Percentiles rank a stretch among this genome's conserved stretches.
Evolutionary conservation across 1,284 basidiomycete genomes (phyloP).

Genomic region (Dichomitus squalens): DNA sequence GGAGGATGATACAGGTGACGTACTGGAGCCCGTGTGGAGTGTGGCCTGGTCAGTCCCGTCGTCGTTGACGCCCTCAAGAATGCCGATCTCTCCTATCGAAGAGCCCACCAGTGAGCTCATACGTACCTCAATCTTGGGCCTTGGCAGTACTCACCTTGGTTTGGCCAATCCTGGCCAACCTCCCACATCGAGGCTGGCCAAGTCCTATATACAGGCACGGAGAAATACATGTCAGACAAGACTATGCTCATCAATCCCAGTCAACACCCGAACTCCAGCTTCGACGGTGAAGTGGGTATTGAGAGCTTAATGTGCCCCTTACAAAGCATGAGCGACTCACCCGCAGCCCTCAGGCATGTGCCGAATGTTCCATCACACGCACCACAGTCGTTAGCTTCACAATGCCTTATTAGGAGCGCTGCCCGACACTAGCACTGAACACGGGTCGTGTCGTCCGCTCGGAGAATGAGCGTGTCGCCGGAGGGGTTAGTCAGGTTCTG

Average conservation of each 20-base stretch:
- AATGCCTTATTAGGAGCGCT: slow-evolving; percentile 54
- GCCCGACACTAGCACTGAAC: slow-evolving; percentile 57
- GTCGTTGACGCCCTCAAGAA: slow-evolving; percentile 70
- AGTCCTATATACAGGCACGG: no score
- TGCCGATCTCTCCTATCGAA: slow-evolving; percentile 67
- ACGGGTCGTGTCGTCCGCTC: slow-evolving; percentile 57
- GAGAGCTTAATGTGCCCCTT: no score
- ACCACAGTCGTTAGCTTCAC: no score
- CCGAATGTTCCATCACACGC: slow-evolving; percentile 55
- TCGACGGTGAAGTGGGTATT: no score
- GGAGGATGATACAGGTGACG: slow-evolving; percentile 3
- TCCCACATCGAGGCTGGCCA: slow-evolving; percentile 46
- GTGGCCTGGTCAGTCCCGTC: slow-evolving; percentile 56
- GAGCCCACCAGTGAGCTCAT: background rate
- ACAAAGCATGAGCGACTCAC: no score
- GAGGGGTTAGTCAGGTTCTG: slow-evolving; percentile 33
- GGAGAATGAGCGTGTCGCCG: slow-evolving; percentile 38
- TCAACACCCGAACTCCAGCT: no score
- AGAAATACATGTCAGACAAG: no score
- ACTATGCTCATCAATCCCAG: no score
- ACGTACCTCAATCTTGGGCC: no score
- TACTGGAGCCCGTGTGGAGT: slow-evolving; percentile 60
- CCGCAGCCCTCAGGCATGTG: slow-evolving; percentile 68
- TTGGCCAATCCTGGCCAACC: slow-evolving; percentile 37
- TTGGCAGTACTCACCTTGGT: slow-evolving; percentile 23